Evolutionary conservation across 768 basidiomycete species (phyloP), one percentile per base, ranked within the genome.

Genomic region (Antrodiella citrinella): DNA sequence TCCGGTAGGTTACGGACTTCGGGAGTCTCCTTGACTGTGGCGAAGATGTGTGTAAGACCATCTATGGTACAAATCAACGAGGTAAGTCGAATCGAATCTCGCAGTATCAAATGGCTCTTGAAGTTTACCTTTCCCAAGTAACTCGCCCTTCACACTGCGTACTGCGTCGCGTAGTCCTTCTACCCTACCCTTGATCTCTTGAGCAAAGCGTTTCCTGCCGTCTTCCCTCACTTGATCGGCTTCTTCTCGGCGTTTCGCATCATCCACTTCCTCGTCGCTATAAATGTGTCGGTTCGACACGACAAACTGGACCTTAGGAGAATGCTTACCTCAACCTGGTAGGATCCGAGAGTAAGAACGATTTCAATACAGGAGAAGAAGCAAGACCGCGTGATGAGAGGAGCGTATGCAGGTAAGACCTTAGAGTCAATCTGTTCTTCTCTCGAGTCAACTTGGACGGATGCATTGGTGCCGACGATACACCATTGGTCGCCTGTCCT

Each of bases 401-500:
- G 23, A 99, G 71, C 1, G 80, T 66, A 56, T 90, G 86, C n/a
- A 99, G 76, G 67, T 97, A 98, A 0, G 92, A 84, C 18, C 96
- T 82, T 15, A 99, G 78, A 0, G 96, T 98, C 3, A 99, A 72
- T 12, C 96, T 75, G 60, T 99, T 99, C 76, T 93, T 95, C 65
- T 99, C 96, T 21, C 96, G 75, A 1, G 91, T 74, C 19, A 95
- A 74, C 26, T 81, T 80, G 23, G 59, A 45, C 12, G 62, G 58
- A 3, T 59, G 57, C 12, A 56, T 40, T 2, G 51, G 30, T 35
- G 30, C 19, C 9, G 42, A n/a, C 45, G 45, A 5, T 41, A 54
- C 59, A 25, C 58, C 52, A 23, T 51, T 48, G 15, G 18, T 44
- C n/a, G n/a, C n/a, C n/a, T n/a, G n/a, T n/a, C n/a, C n/a, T 26